Conservation (phyloP, 768 basidiomycete genomes). For the Mycena polygramma region DNA sequence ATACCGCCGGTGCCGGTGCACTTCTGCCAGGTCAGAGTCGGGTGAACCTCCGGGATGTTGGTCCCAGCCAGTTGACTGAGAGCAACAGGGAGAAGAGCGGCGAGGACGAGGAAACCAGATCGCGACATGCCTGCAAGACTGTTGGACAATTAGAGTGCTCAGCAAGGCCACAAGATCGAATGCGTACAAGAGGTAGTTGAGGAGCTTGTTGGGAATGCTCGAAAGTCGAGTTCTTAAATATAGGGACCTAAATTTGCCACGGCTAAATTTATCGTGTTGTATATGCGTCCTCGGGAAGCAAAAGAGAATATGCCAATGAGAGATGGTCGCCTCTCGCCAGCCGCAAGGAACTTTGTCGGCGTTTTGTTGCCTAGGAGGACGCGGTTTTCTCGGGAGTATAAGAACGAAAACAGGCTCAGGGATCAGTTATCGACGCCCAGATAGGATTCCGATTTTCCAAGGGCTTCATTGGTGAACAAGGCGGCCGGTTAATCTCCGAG, state of each 20-base stretch:
- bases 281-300: conserved; percentile 24
- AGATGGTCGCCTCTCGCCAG: conserved; percentile 2
- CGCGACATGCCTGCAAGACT: conserved; percentile 6
- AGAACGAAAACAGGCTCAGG: background rate
- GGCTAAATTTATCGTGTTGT: conserved; percentile 6
- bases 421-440: too few species aligned
- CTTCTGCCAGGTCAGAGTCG: conserved; percentile 53
- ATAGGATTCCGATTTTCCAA: too few species aligned
- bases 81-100: conserved; percentile 48
- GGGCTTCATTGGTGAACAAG: too few species aligned
- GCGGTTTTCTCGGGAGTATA: conserved; percentile 26
- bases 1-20: conserved; percentile 52
- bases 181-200: conserved; percentile 7
- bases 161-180: too few species aligned
- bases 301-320: conserved; percentile 13
- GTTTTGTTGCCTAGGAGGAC: conserved; percentile 13
- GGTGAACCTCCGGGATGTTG: conserved; percentile 59
- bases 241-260: conserved; percentile 15
- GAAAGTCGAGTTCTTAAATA: background rate
- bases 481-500: too few species aligned
- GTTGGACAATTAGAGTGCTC: background rate
- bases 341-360: conserved; percentile 27
- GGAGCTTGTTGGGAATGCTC: conserved; percentile 3
- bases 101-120: conserved; percentile 29
- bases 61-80: conserved; percentile 63